These are phyloP conservation scores for Penicillium angulare DNA, from an alignment of 495 filamentous ascomycete genomes.

Conservation along the genomic window DNA sequence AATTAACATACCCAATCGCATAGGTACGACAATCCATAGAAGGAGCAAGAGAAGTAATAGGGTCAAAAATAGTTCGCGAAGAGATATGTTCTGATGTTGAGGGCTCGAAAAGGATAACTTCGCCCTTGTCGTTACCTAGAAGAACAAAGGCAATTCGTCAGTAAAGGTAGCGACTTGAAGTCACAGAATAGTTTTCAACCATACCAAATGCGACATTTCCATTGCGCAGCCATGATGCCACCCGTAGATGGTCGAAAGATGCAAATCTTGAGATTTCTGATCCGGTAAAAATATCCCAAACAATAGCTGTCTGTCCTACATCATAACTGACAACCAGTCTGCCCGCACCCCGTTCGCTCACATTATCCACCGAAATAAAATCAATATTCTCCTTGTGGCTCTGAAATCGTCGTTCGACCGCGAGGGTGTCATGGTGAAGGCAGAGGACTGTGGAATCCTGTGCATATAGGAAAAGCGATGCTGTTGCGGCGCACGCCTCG, in stretches of 20 bases:
- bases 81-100: conserved; percentile 91
- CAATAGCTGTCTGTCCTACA: conserved; percentile 84
- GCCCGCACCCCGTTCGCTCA: conserved; percentile 83
- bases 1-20: conserved; percentile 75
- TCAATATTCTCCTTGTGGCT: conserved; percentile 79
- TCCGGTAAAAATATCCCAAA: conserved; percentile 95
- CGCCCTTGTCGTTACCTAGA: conserved; percentile 83
- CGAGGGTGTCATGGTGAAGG: conserved; percentile 86
- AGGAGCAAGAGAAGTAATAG: conserved; percentile 88
- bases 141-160: conserved; percentile 3
- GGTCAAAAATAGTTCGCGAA: conserved; percentile 87
- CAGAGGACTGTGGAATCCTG: conserved; percentile 77
- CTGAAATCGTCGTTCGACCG: conserved; percentile 83
- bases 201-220: conserved; percentile 96
- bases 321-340: conserved; percentile 92
- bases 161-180: no score
- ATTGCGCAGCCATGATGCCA: conserved; percentile 95
- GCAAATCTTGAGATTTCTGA: conserved; percentile 86
- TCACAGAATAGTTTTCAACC: no score
- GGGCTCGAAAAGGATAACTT: conserved; percentile 92
- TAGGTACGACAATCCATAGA: conserved; percentile 92
- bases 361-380: conserved; percentile 85
- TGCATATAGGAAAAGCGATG: conserved; percentile 81
- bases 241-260: conserved; percentile 80
- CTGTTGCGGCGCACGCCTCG: conserved; percentile 82